Percentiles rank a stretch among this genome's conserved stretches.
Evolutionary conservation across 148 eudicot species (phyloP).

Genomic region (Gaultheria prostrata): DNA sequence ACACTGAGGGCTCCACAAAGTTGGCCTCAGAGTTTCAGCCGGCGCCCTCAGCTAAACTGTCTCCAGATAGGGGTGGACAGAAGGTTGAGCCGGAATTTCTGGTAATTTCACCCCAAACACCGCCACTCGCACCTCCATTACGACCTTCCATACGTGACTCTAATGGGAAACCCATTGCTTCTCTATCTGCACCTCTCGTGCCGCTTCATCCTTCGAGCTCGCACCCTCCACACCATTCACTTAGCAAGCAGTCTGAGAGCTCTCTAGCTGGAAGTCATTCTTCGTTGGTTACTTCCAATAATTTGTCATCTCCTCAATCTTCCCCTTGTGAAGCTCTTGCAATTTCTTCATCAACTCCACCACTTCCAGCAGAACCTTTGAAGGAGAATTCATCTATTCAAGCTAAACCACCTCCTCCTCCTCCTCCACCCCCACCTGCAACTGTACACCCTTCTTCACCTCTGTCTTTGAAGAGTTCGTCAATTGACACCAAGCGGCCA

Average conservation of each 20-base stretch:
- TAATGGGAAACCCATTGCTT: slow-evolving; percentile 18
- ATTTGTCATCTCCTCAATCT: slow-evolving; percentile 1
- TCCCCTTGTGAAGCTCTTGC: slow-evolving; percentile 13
- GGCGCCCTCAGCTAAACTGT: slow-evolving; percentile 11
- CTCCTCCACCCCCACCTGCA: slow-evolving; percentile 9
- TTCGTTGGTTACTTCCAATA: neutral
- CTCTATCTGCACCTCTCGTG: slow-evolving; percentile 2
- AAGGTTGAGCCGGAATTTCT: slow-evolving; percentile 21
- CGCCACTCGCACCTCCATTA: slow-evolving; percentile 17
- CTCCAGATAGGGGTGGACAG: slow-evolving; percentile 21
- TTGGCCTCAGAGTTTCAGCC: slow-evolving; percentile 23
- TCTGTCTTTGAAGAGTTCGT: neutral
- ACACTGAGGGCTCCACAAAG: slow-evolving; percentile 11
- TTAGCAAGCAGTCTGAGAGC: neutral
- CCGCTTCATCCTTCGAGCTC: slow-evolving; percentile 17
- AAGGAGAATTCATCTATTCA: slow-evolving; percentile 7
- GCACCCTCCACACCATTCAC: slow-evolving; percentile 8
- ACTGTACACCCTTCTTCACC: neutral
- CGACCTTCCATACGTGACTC: neutral
- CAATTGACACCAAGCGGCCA: neutral
- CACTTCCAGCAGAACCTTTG: slow-evolving; percentile 7
- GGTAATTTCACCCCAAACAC: slow-evolving; percentile 15
- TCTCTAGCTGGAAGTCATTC: slow-evolving; percentile 1
- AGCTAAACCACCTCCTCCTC: neutral
- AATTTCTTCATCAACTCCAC: slow-evolving; percentile 18